Percentiles rank a stretch among this genome's conserved stretches.
Conservation (phyloP, 164 flowering plant species). For the Aristolochia californica region DNA sequence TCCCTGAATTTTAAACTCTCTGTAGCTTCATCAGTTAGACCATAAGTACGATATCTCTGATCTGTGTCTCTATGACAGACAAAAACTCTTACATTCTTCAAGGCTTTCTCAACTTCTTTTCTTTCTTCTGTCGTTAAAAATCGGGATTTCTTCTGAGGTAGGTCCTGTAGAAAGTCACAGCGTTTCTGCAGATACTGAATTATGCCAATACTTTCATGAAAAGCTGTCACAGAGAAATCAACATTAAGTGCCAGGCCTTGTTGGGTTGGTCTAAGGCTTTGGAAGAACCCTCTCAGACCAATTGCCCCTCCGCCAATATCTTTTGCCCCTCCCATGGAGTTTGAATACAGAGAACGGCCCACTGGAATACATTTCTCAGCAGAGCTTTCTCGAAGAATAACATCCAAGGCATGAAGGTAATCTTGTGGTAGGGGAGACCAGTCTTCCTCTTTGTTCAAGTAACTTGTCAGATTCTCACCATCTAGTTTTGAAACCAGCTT, state of each 20-base stretch:
- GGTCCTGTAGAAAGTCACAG: constrained; percentile 53
- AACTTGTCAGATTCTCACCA: constrained; percentile 43
- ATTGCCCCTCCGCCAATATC: constrained; percentile 91
- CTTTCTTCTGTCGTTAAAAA: constrained; percentile 50
- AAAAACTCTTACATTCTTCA: constrained; percentile 74
- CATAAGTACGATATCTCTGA: constrained; percentile 63
- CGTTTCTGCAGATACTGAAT: constrained; percentile 77
- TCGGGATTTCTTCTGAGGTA: constrained; percentile 52
- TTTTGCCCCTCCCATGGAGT: constrained; percentile 55
- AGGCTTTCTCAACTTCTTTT: constrained; percentile 74
- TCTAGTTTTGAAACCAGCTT: constrained; percentile 69
- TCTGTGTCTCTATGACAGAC: constrained; percentile 82
- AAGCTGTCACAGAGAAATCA: constrained; percentile 81
- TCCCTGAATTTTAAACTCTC: constrained; percentile 70
- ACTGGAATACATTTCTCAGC: constrained; percentile 55
- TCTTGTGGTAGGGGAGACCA: constrained; percentile 78
- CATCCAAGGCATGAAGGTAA: constrained; percentile 87
- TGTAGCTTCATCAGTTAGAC: constrained; percentile 66
- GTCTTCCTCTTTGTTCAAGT: constrained; percentile 46
- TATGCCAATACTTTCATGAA: constrained; percentile 92
- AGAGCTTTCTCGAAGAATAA: constrained; percentile 64
- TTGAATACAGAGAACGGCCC: constrained; percentile 76
- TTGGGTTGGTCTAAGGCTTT: constrained; percentile 85
- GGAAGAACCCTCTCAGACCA: constrained; percentile 86
- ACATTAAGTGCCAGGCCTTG: constrained; percentile 93